Evolutionary conservation across 192 early-diverging fungal species (phyloP), one percentile per base, ranked within the genome.

Genomic region (Dispira simplex): DNA sequence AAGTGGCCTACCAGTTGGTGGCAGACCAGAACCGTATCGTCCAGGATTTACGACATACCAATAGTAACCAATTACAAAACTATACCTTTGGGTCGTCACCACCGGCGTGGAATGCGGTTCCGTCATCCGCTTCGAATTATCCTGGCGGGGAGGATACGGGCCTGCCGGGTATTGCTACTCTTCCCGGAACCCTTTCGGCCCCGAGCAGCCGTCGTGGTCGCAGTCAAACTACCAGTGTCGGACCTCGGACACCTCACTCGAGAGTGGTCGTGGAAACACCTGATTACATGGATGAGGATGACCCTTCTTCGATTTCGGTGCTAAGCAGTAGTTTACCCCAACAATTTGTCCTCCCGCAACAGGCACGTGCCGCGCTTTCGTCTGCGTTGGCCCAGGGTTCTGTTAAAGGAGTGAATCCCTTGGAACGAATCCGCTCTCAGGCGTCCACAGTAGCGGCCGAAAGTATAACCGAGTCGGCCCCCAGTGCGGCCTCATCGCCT

Each of bases 1-100:
- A 95, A 66, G 96, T 98, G 8, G 92, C 96, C 8, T 98, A 96
- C 71, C 93, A 95, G 68, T 77, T 98, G 63, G 86, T 92, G n/a
- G 79, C 92, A 1, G 96, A 97, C 71, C 59, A 62, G 43, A 62
- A 62, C 20, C 59, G 59, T 18, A 62, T 62, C 16, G 44, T 25
- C 1, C 44, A 18, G 11, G 59, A 62, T 25, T 45, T 62, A 11
- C 59, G 59, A 2, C 59, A 44, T 45, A 46, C 59, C 59, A n/a
- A 39, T 12, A 44, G n/a, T 18, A 44, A 12, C 25, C 59, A 62
- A 8, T 20, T 62, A 12, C 59, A 62, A 45, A 46, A 62, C n/a
- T 62, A 62, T n/a, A 44, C 59, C 10, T 71, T 86, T 56, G 77
- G 85, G 12, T 75, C 80, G 8, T 87, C 86, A 0, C 85, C 86